phyloP scores from a whole-genome alignment of 208 protist genomes.

The Endotrypanum monterogeii region DNA sequence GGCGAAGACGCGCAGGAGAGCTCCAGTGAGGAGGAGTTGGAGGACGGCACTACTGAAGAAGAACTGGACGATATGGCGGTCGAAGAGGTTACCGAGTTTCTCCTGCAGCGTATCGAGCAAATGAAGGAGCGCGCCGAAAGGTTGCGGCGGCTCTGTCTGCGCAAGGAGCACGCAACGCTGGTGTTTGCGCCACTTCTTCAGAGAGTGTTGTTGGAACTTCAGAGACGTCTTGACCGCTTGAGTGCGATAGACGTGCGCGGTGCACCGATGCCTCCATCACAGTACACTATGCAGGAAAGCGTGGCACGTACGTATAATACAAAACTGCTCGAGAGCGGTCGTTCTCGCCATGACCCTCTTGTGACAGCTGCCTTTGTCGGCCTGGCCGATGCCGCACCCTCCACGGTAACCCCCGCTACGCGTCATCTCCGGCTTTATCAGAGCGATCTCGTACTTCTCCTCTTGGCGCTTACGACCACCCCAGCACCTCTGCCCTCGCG shows the following conservation, averaged over 20 bases:
- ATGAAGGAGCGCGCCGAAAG: conserved; percentile 2
- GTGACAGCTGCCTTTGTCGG: conserved; percentile 47
- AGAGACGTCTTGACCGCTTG: conserved; percentile 51
- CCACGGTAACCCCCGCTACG: neutral
- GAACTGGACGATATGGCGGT: conserved; percentile 17
- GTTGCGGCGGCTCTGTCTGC: conserved; percentile 1
- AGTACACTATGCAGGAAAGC: conserved; percentile 45
- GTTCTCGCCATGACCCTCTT: conserved; percentile 49
- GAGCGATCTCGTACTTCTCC: conserved; percentile 79
- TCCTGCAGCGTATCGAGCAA: conserved; percentile 10
- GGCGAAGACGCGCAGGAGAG: conserved; percentile 2
- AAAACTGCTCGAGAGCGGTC: conserved; percentile 59
- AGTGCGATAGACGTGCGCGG: conserved; percentile 26
- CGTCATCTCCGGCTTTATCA: conserved; percentile 73
- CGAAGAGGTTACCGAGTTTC: conserved; percentile 20
- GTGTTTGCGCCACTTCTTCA: conserved; percentile 56
- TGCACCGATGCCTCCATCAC: conserved; percentile 32
- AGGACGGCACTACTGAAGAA: conserved; percentile 26
- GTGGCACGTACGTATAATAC: conserved; percentile 36
- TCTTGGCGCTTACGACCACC: conserved; percentile 56
- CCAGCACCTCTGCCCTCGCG: conserved; percentile 10
- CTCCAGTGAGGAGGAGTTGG: conserved; percentile 12
- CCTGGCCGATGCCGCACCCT: neutral
- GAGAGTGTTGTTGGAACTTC: conserved; percentile 62
- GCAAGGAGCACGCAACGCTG: conserved; percentile 19